Percentiles rank a stretch among this genome's conserved stretches.
Conservation (phyloP, 176 grass and related monocot genomes). For the Thalia dealbata region DNA sequence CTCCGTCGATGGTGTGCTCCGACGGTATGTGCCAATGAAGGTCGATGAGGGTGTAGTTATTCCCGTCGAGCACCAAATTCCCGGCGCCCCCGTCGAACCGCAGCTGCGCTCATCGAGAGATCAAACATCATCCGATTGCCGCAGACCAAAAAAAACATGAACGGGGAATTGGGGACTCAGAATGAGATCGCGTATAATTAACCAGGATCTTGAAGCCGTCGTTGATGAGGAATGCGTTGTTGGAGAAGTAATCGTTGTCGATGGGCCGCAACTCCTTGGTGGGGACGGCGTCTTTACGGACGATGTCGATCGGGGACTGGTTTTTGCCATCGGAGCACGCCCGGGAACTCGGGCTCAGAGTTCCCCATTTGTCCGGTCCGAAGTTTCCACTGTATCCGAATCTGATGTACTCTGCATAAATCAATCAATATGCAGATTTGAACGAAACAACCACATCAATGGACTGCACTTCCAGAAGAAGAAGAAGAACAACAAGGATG, state of each 20-base stretch:
- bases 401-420: too few relatives aligned
- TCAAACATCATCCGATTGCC: too few relatives aligned
- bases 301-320: conserved; percentile 76
- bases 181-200: too few relatives aligned
- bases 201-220: conserved; percentile 43
- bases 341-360: conserved; percentile 34
- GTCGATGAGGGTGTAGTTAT: conserved; percentile 24
- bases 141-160: too few relatives aligned
- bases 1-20: conserved; percentile 75
- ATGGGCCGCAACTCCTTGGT: conserved; percentile 17
- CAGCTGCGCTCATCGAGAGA: conserved; percentile 44
- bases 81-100: conserved; percentile 28
- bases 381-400: conserved; percentile 3
- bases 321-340: conserved; percentile 32
- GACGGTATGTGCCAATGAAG: conserved; percentile 66
- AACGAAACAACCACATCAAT: neutral
- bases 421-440: neutral
- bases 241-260: conserved; percentile 27
- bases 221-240: conserved; percentile 37
- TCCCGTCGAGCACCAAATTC: conserved; percentile 23
- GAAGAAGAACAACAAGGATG: neutral
- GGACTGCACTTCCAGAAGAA: too few relatives aligned
- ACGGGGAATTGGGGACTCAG: too few relatives aligned
- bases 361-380: conserved; percentile 58
- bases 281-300: conserved; percentile 17